Evolutionary conservation across 1,284 basidiomycete species (phyloP).

Genomic region (Papiliotrema flavescens): DNA sequence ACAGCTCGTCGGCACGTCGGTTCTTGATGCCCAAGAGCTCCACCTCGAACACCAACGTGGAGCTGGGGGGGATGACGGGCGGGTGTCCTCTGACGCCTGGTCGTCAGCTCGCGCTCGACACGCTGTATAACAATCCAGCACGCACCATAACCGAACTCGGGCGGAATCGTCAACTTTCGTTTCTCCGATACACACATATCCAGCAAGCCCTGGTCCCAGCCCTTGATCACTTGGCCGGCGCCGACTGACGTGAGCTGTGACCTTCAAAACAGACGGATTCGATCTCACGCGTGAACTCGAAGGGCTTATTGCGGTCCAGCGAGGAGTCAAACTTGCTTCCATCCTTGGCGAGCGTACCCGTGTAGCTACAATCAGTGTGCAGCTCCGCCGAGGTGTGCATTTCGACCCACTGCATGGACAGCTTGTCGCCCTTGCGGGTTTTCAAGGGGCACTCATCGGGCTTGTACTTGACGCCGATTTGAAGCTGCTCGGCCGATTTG

Average conservation of each 20-base stretch:
- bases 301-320: conserved; percentile 53
- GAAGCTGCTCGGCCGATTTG: conserved; percentile 24
- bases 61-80: conserved; percentile 70
- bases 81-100: conserved; percentile 56
- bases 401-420: conserved; percentile 51
- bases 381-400: too few species aligned
- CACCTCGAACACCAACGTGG: conserved; percentile 84
- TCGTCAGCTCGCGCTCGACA: conserved; percentile 2
- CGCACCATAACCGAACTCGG: conserved; percentile 74
- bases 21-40: conserved; percentile 64
- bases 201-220: conserved; percentile 52
- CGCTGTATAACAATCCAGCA: too few species aligned
- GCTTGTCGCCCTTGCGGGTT: conserved; percentile 52
- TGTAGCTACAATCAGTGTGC: conserved; percentile 47
- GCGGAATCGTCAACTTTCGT: conserved; percentile 82
- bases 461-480: conserved; percentile 51
- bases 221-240: conserved; percentile 54
- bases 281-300: conserved; percentile 50
- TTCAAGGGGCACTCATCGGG: conserved; percentile 52
- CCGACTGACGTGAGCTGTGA: conserved; percentile 47
- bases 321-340: conserved; percentile 57
- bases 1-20: conserved; percentile 40
- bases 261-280: background rate
- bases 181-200: conserved; percentile 87
- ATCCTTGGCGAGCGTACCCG: conserved; percentile 51